phyloP scores from a whole-genome alignment of 2,329 filamentous ascomycete species.

The Pyricularia pennisetigena region DNA sequence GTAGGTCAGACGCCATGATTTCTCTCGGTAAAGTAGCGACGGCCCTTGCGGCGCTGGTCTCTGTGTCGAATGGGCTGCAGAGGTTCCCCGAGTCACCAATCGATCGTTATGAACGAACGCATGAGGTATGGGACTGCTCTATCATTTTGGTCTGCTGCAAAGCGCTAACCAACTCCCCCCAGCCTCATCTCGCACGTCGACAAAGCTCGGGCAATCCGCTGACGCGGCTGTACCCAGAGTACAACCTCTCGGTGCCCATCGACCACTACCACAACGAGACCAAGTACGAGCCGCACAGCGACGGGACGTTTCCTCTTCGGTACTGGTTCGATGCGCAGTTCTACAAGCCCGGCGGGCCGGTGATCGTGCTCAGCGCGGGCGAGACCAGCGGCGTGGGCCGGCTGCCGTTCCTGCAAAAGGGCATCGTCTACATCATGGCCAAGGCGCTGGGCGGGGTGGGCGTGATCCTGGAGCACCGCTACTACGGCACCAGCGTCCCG shows the following conservation, averaged over 20 bases:
- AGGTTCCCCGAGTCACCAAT: neutral
- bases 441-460: slow-evolving; percentile 64
- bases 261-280: slow-evolving; percentile 81
- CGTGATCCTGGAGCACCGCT: slow-evolving; percentile 77
- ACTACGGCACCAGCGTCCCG: slow-evolving; percentile 73
- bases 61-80: neutral
- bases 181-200: neutral
- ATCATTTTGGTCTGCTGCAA: no score
- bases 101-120: neutral
- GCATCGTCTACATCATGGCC: slow-evolving; percentile 62
- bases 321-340: slow-evolving; percentile 77
- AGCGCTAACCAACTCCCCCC: neutral
- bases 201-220: neutral
- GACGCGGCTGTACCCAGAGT: slow-evolving; percentile 22
- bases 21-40: neutral
- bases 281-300: slow-evolving; percentile 65
- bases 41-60: neutral
- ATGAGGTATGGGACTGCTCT: neutral
- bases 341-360: slow-evolving; percentile 69
- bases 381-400: slow-evolving; percentile 57
- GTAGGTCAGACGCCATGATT: neutral
- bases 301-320: slow-evolving; percentile 57
- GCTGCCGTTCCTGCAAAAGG: slow-evolving; percentile 65
- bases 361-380: slow-evolving; percentile 67
- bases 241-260: slow-evolving; percentile 41